phyloP scores from a whole-genome alignment of 345 rosid genomes.

The Garcia nutans region DNA sequence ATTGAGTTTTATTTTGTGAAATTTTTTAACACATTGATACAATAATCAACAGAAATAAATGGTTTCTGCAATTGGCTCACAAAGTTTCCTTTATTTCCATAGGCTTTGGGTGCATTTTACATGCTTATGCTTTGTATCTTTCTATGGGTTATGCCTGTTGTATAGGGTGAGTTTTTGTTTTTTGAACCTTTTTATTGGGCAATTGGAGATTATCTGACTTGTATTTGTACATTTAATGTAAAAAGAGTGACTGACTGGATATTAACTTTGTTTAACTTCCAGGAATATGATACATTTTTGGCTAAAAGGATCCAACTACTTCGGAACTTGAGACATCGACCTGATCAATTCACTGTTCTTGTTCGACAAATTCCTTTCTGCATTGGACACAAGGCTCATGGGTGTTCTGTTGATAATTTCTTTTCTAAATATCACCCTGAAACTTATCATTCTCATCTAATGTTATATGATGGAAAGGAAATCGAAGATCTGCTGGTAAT shows the following conservation, averaged over 20 bases:
- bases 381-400: constrained; percentile 45
- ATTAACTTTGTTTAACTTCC: constrained; percentile 31
- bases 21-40: too few relatives aligned
- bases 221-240: constrained; percentile 21
- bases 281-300: constrained; percentile 77
- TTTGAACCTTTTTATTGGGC: too few relatives aligned
- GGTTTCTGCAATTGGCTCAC: constrained; percentile 1
- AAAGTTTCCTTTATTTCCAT: constrained; percentile 4
- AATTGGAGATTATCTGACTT: background rate
- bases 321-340: constrained; percentile 49
- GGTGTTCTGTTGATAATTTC: constrained; percentile 76
- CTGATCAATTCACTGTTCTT: constrained; percentile 75
- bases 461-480: constrained; percentile 62
- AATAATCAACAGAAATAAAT: too few relatives aligned
- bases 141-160: constrained; percentile 62
- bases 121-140: constrained; percentile 76
- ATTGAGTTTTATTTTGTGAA: background rate
- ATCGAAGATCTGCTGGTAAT: constrained; percentile 60
- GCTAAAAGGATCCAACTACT: constrained; percentile 58
- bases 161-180: constrained; percentile 50
- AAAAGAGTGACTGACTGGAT: constrained; percentile 30
- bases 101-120: constrained; percentile 96
- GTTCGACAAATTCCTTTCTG: constrained; percentile 78
- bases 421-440: constrained; percentile 67
- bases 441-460: constrained; percentile 63